Evolutionary conservation across 208 protist species (phyloP).

Genomic region (Acanthamoeba healyi): DNA sequence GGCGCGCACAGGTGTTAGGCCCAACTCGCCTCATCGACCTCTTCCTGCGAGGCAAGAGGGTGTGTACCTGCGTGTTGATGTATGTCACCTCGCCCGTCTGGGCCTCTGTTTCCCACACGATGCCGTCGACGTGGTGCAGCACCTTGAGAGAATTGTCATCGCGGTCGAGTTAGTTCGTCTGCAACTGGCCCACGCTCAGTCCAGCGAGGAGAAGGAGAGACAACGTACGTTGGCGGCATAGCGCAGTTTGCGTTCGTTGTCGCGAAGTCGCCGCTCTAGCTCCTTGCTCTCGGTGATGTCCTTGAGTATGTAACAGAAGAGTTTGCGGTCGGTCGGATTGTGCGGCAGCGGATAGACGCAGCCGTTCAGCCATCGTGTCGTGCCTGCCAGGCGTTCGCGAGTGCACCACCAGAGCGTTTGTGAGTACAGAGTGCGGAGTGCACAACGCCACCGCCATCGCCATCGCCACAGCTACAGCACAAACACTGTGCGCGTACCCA

Average conservation of each 20-base stretch:
- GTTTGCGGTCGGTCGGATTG: conserved; percentile 12
- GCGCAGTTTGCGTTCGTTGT: conserved; percentile 26
- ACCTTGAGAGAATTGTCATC: background rate
- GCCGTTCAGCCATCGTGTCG: conserved; percentile 8
- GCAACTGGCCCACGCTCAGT: too few species aligned
- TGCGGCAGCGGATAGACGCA: conserved; percentile 14
- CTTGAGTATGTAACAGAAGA: conserved; percentile 1
- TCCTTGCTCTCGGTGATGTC: conserved; percentile 50
- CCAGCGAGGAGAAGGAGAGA: background rate
- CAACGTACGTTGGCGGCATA: conserved; percentile 32
- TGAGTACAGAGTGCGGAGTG: too few species aligned
- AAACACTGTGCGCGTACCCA: background rate
- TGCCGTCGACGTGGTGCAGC: conserved; percentile 42
- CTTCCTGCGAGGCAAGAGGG: too few species aligned
- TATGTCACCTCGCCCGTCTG: conserved; percentile 32
- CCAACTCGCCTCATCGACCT: background rate
- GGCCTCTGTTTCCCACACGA: conserved; percentile 25
- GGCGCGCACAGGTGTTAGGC: background rate
- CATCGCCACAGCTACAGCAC: too few species aligned
- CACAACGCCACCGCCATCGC: background rate
- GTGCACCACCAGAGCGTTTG: background rate
- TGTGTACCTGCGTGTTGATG: conserved; percentile 37
- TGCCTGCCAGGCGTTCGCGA: background rate
- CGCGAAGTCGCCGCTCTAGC: background rate
- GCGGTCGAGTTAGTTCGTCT: too few species aligned